These are phyloP conservation scores for Scenedesmus sp. DNA, from an alignment of 163 green algal species.

Conservation along the genomic window DNA sequence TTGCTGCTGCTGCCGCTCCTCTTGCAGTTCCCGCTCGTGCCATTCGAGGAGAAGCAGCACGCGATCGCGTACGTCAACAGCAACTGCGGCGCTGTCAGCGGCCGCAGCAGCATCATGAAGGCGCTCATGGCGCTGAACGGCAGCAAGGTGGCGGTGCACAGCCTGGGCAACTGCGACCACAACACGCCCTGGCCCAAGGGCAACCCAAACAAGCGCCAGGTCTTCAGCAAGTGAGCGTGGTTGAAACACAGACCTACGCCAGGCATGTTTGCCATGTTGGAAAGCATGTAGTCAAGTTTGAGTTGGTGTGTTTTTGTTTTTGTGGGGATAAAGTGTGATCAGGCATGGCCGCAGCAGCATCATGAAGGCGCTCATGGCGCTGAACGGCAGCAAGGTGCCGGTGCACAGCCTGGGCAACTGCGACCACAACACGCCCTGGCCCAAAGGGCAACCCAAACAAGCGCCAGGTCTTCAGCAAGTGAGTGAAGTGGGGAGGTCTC, in stretches of 20 bases:
- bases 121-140: slow-evolving; percentile 36
- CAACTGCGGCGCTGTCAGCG: slow-evolving; percentile 55
- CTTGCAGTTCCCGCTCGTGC: not conserved
- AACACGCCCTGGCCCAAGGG: slow-evolving; percentile 40
- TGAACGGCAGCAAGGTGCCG: slow-evolving; percentile 37
- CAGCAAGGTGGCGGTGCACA: slow-evolving; percentile 48
- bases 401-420: slow-evolving; percentile 55
- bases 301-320: not conserved
- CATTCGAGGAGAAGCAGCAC: slow-evolving; percentile 57
- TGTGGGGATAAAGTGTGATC: not conserved
- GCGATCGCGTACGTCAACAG: slow-evolving; percentile 45
- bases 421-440: slow-evolving; percentile 49
- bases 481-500: not conserved
- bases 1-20: not conserved
- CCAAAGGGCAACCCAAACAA: not conserved
- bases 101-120: slow-evolving; percentile 50
- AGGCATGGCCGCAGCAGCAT: slow-evolving; percentile 39
- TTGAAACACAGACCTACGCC: not conserved
- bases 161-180: slow-evolving; percentile 51
- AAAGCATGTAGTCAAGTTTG: not conserved
- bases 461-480: slow-evolving; percentile 3
- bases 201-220: not conserved
- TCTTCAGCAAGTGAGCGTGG: not conserved
- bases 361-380: slow-evolving; percentile 40
- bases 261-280: not conserved